Conservation (phyloP, 257 asterid genomes). For the Jacaranda copaia region DNA sequence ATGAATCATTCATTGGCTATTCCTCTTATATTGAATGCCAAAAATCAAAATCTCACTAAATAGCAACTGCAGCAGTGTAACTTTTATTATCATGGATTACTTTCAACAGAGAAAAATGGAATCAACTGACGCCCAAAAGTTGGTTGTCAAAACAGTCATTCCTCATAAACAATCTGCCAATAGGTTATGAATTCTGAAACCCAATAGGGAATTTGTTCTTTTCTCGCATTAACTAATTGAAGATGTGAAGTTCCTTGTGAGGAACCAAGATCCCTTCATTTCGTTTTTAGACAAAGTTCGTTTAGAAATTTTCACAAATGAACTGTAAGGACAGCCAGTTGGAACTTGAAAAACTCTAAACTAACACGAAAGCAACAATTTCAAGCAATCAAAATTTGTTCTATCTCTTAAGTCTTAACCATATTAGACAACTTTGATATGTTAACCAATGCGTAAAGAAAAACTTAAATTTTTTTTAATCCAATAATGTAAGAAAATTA, state of each 20-base stretch:
- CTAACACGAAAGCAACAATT: neutral
- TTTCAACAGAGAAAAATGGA: neutral
- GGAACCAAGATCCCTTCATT: neutral
- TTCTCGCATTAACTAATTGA: neutral
- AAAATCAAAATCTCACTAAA: neutral
- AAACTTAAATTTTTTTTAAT: no score
- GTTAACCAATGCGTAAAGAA: no score
- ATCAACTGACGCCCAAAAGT: neutral
- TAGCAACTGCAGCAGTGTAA: neutral
- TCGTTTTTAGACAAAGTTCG: neutral
- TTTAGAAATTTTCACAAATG: neutral
- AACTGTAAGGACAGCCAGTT: neutral
- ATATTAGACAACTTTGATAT: no score
- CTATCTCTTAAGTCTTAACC: no score
- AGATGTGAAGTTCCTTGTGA: neutral
- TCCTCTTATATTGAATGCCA: neutral
- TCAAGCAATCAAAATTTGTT: neutral
- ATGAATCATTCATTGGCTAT: neutral
- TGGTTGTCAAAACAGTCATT: neutral
- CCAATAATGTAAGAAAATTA: no score
- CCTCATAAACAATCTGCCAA: neutral
- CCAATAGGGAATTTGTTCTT: neutral
- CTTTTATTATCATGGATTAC: neutral
- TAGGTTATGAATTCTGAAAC: neutral
- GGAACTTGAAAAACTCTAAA: neutral